Evolutionary conservation across 176 grass and related monocot genomes (phyloP).

Genomic region (Urochloa ruziziensis): DNA sequence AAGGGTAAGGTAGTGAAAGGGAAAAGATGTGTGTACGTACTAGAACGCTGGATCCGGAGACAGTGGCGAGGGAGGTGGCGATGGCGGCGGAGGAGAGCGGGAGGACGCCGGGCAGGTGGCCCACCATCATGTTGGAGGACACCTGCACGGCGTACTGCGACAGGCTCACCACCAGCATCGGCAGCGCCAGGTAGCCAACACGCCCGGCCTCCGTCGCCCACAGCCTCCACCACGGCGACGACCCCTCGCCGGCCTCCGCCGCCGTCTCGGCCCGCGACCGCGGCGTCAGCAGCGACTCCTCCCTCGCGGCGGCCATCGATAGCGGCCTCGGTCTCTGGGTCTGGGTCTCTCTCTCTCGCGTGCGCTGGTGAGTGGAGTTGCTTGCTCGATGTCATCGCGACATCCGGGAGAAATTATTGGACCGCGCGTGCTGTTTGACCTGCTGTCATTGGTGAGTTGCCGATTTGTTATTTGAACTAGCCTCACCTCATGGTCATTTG

Average conservation of each 20-base stretch:
- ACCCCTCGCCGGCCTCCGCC: background rate
- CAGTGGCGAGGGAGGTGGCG: slow-evolving; percentile 75
- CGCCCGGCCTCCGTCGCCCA: slow-evolving; percentile 26
- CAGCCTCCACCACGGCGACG: background rate
- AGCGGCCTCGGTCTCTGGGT: too few species aligned
- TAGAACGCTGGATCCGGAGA: slow-evolving; percentile 92
- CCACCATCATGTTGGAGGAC: slow-evolving; percentile 87
- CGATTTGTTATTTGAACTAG: too few species aligned
- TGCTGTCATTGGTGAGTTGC: too few species aligned
- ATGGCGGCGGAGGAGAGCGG: slow-evolving; percentile 73
- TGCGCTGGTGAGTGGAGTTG: too few species aligned
- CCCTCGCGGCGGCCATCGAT: background rate
- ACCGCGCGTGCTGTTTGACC: too few species aligned
- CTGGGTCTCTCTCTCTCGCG: too few species aligned
- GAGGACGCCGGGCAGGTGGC: slow-evolving; percentile 76
- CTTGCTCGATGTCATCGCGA: too few species aligned
- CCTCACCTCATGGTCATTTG: too few species aligned
- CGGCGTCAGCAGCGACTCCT: background rate
- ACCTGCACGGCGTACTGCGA: slow-evolving; percentile 71
- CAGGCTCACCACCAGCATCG: slow-evolving; percentile 51
- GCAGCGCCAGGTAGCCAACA: slow-evolving; percentile 52
- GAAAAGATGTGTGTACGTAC: slow-evolving; percentile 30
- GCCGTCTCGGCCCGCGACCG: background rate
- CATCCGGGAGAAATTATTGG: too few species aligned
- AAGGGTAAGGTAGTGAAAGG: too few species aligned